Base-by-base conservation (phyloP, 192 early-diverging fungal genomes). In the Gaertneriomyces semiglobifer region DNA sequence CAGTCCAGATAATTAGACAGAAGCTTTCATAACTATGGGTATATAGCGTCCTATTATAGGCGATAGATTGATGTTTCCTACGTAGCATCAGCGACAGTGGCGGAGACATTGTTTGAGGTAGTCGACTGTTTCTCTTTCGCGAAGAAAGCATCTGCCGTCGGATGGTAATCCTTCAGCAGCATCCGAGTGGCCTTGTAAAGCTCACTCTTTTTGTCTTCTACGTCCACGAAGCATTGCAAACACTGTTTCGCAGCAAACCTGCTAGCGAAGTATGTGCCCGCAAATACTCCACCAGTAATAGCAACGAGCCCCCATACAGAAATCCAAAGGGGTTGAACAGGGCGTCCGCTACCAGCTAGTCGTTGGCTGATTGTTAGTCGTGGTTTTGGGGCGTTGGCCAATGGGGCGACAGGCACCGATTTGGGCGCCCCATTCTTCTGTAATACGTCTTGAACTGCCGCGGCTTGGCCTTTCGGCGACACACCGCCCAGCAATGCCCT, bases 141-240 rank as follows among this genome's bases (percentile, higher is more conserved):
- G 16, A 71, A 58, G 44, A 48, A 71, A n/a, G 38, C 42, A 7
- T 51, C n/a, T 5, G 61, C 54, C 39, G 63, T 57, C 3, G 61
- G 62, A 58, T 71, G 66, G 33, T 71, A 57, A 14, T 71, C 62
- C 46, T 58, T 53, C 56, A 71, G 42, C 39, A 71, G 33, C 33
- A 44, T 18, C 5, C 54, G n/a, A 11, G 56, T 59, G 18, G 62
- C 42, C 53, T 42, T 12, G 43, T 71, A 71, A 5, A 71, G 56
- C 59, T 65, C 46, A 6, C 44, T 51, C 62, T 71, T 71, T 42
- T 71, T 71, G 44, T 71, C 62, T 16, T 71, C 62, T 46, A 58
- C 56, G 44, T 71, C 62, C 16, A 71, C 25, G 44, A 71, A 64
- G 50, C 69, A 71, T 52, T 71, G 69, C 11, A 71, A 4, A 18